Evolutionary conservation across 2,329 filamentous ascomycete species (phyloP).

Genomic region (Paecilomyces niveus): DNA sequence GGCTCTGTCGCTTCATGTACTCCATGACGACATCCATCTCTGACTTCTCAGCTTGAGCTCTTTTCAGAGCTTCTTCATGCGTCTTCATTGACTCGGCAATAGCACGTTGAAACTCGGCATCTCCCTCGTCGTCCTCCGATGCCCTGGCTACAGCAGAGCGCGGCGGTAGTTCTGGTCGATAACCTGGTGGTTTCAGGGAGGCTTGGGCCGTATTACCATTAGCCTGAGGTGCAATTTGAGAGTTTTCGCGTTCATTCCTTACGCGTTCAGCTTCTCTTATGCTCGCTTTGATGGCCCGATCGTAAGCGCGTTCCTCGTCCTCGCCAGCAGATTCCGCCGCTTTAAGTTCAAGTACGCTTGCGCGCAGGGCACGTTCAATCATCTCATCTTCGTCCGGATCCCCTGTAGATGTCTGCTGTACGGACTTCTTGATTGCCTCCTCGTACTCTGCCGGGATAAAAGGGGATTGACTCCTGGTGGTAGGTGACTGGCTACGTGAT

Average conservation of each 20-base stretch:
- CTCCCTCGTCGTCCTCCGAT: constrained; percentile 16
- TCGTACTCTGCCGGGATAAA: constrained; percentile 52
- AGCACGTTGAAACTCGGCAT: constrained; percentile 22
- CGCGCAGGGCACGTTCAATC: constrained; percentile 66
- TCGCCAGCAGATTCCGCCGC: constrained; percentile 23
- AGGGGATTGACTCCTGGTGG: not conserved
- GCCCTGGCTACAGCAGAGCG: not conserved
- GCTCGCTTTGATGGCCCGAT: constrained; percentile 46
- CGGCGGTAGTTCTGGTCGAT: not conserved
- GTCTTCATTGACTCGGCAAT: constrained; percentile 14
- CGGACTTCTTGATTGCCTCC: constrained; percentile 62
- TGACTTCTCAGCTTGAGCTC: constrained; percentile 42
- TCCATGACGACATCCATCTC: constrained; percentile 71
- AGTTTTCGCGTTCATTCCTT: constrained; percentile 8
- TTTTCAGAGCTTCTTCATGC: constrained; percentile 37
- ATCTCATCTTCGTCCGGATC: constrained; percentile 61
- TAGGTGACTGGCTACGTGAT: not conserved
- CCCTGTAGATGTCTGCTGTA: constrained; percentile 63
- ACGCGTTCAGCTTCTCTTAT: constrained; percentile 36
- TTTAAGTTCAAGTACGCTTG: constrained; percentile 58
- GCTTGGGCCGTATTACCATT: not conserved
- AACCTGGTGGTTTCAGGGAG: not conserved
- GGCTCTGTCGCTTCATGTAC: constrained; percentile 69
- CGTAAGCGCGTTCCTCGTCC: constrained; percentile 40
- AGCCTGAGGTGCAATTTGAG: not conserved